Base-by-base conservation (phyloP, 2,329 filamentous ascomycete species). In the Cercospora janseana region DNA sequence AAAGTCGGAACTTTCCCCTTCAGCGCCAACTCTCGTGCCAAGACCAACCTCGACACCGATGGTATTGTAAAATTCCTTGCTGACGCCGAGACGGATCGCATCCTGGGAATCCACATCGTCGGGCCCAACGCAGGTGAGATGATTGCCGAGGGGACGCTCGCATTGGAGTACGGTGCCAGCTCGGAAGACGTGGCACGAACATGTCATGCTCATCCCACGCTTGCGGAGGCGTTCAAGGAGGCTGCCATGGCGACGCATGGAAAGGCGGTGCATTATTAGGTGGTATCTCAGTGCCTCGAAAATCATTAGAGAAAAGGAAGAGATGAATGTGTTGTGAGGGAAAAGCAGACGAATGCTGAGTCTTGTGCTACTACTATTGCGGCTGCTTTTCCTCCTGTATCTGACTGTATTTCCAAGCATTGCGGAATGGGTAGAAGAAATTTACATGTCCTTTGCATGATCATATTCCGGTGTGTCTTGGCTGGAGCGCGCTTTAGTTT, bases 191-290 rank as follows among this genome's bases (percentile, higher is more conserved):
- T 95, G 68, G 90, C 86, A 55, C 83, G 93, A 68, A 97, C 93
- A 59, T 93, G 88, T 74, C 93, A 98, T 75, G 93, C 93, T 49
- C 93, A 98, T 76, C 93, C 93, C 49, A 96, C 91, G 44, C 80
- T 98, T 54, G 85, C 92, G 18, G 93, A 98, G 78, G 93, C 93
- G 35, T 97, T 98, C 82, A 98, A 98, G 81, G 93, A 98, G 82
- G 93, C 93, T 66, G 93, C 93, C 63, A 97, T 98, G 93, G 88
- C 89, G 56, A 96, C 92, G 43, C 90, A 95, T 77, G 82, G 85
- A 66, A 93, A 95, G 79, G 86, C 93, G 60, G 95, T 98, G 71
- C 93, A 98, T 78, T 95, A 87, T 75, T 98, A 87, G 74, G 51
- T 1, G 26, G 26, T 31, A 15, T 24, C 20, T n/a, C n/a, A n/a